A percentile compares a stretch with the other conserved stretches of the same genome.
Evolutionary conservation across 805 yeast species (phyloP).

Genomic region (Kuraishia capsulata): DNA sequence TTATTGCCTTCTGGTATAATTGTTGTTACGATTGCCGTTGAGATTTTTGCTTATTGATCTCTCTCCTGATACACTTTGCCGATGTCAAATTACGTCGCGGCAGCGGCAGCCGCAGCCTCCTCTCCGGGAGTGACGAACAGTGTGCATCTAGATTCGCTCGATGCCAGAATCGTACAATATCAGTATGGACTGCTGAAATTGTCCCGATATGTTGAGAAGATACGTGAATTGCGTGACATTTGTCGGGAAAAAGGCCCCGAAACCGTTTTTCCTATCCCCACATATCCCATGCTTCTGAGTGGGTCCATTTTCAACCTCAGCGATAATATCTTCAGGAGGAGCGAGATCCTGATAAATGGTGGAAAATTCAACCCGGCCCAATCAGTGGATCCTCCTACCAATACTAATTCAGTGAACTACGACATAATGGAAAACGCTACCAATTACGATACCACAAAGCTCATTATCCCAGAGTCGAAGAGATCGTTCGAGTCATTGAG

Average conservation of each 20-base stretch:
- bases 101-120: slow-evolving; percentile 26
- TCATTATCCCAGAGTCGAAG: background rate
- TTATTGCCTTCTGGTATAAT: no score
- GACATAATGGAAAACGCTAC: slow-evolving; percentile 24
- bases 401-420: slow-evolving; percentile 22
- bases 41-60: no score
- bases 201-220: slow-evolving; percentile 23
- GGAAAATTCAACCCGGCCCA: slow-evolving; percentile 34
- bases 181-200: slow-evolving; percentile 43
- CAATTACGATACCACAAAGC: slow-evolving; percentile 17
- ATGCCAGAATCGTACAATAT: slow-evolving; percentile 51
- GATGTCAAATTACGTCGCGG: slow-evolving; percentile 14
- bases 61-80: no score
- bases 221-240: slow-evolving; percentile 19
- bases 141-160: slow-evolving; percentile 34
- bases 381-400: slow-evolving; percentile 29
- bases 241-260: slow-evolving; percentile 11
- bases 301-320: slow-evolving; percentile 32
- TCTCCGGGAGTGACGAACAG: slow-evolving; percentile 22
- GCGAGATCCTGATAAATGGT: slow-evolving; percentile 23
- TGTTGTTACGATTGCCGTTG: no score
- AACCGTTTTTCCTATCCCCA: slow-evolving; percentile 18
- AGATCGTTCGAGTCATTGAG: slow-evolving; percentile 14
- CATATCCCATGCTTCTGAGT: slow-evolving; percentile 24
- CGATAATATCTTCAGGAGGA: slow-evolving; percentile 28